These are phyloP conservation scores for Stachybotrys chlorohalonatus DNA, from an alignment of 2,329 filamentous ascomycete genomes.

Conservation along the genomic window DNA sequence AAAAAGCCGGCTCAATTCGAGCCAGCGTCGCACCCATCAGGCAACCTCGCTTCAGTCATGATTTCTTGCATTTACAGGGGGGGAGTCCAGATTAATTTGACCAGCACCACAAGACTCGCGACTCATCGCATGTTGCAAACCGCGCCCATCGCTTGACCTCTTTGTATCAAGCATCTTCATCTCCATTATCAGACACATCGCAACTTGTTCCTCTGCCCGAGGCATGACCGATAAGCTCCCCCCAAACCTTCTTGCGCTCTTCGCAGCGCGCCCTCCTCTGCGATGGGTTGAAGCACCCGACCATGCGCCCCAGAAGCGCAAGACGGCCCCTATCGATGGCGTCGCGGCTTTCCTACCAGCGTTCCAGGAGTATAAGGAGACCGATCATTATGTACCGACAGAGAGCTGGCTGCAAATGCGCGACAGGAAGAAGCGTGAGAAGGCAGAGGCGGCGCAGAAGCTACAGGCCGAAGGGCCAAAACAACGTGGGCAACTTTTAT, in stretches of 20 bases:
- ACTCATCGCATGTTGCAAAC: too few species aligned
- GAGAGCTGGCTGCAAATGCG: constrained; percentile 89
- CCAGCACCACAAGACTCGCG: too few species aligned
- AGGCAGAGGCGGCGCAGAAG: constrained; percentile 57
- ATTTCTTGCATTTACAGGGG: not conserved
- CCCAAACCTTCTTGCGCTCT: constrained; percentile 84
- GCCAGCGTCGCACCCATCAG: not conserved
- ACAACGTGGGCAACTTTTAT: constrained; percentile 40
- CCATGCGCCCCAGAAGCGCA: constrained; percentile 72
- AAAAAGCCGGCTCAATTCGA: constrained; percentile 10
- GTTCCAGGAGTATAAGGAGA: constrained; percentile 68
- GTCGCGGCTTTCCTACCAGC: constrained; percentile 67
- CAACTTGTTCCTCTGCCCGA: not conserved
- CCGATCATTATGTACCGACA: constrained; percentile 67
- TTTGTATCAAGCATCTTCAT: too few species aligned
- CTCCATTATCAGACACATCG: too few species aligned
- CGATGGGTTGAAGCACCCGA: constrained; percentile 82
- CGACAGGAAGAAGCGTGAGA: constrained; percentile 76
- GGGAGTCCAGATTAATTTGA: not conserved
- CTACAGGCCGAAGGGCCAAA: constrained; percentile 55
- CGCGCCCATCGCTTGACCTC: too few species aligned
- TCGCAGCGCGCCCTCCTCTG: constrained; percentile 85
- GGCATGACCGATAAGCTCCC: constrained; percentile 94
- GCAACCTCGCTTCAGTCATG: not conserved
- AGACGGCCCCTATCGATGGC: constrained; percentile 63